Percentiles rank a stretch among this genome's conserved stretches.
These are phyloP conservation scores for Peronospora destructor DNA, from an alignment of 352 stramenopile genomes.

Conservation along the genomic window DNA sequence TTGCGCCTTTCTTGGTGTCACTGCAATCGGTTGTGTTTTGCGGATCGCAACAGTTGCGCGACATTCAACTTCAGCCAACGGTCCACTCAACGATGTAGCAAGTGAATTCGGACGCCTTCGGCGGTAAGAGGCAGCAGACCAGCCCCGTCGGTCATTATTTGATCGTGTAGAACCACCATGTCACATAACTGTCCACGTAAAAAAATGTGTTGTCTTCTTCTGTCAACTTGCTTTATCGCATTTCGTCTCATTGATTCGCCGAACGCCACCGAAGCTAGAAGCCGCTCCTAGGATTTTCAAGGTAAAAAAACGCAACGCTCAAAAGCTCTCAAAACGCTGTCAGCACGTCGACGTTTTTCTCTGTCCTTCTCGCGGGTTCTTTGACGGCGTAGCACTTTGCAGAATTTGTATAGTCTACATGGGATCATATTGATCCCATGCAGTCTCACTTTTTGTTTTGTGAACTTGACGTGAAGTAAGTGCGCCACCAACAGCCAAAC, in stretches of 20 bases:
- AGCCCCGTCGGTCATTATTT: slow-evolving; percentile 2
- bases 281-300: neutral
- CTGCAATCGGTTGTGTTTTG: neutral
- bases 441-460: slow-evolving; percentile 22
- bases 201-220: neutral
- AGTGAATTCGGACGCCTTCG: slow-evolving; percentile 17
- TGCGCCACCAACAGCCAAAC: neutral
- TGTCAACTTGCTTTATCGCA: neutral
- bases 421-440: neutral
- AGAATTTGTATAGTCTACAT: no score
- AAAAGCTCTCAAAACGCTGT: slow-evolving; percentile 5
- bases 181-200: slow-evolving; percentile 2
- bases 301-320: neutral
- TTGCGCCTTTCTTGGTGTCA: neutral
- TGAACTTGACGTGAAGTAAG: slow-evolving; percentile 12
- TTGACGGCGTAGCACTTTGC: slow-evolving; percentile 5
- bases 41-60: neutral
- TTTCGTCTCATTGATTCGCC: neutral
- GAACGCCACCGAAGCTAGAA: slow-evolving; percentile 10
- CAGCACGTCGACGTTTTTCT: slow-evolving; percentile 2
- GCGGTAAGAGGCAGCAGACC: slow-evolving; percentile 4
- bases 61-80: neutral
- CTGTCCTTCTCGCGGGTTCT: slow-evolving; percentile 23
- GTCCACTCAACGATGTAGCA: neutral
- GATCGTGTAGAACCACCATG: neutral